Evolutionary conservation across 139 green algal genomes (phyloP), one percentile per base, ranked within the genome.

Genomic region (Coccomyxa sp.): DNA sequence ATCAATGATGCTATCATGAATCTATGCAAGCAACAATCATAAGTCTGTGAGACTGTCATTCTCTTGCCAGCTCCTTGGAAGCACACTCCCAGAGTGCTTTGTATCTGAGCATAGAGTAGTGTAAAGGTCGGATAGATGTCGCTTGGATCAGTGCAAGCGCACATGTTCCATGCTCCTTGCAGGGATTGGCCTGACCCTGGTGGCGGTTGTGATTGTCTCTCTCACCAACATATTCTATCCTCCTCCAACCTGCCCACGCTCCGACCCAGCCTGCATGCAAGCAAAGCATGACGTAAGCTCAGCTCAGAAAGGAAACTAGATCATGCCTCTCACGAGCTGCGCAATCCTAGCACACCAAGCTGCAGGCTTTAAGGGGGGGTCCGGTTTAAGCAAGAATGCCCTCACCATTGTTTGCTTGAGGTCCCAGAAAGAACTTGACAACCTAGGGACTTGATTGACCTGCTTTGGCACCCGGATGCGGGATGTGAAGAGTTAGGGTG

Each of bases 101-200:
- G 5, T 35, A 2, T 27, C 31, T 35, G 24, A 22, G 31, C n/a
- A 44, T 31, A 34, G 2, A 10, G 2, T 16, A 71, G 0, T 7
- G 4, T 1, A 44, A 44, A 12, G 3, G 16, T 6, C 33, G 1
- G 3, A 54, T 40, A 34, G 14, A 71, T 31, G 8, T 36, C 22
- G 22, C 64, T 31, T 10, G 64, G 14, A 10, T 31, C 8, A 35
- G 64, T 37, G 18, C 14, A 8, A 8, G 27, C 1, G 6, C 5
- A 18, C 3, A 44, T 34, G 70, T 27, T 29, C 41, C 4, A 8
- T 74, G 35, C 0, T 14, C 35, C 39, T 34, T 58, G 39, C 39
- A 76, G 71, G 38, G 38, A 58, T 76, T 35, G 37, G 9, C 18
- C 71, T 76, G 71, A 58, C 39, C 6, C 38, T 76, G 71, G 37